Percentiles rank a stretch among this genome's conserved stretches.
Evolutionary conservation across 306 rosid genomes (phyloP).

Genomic region (Fagus sylvatica): DNA sequence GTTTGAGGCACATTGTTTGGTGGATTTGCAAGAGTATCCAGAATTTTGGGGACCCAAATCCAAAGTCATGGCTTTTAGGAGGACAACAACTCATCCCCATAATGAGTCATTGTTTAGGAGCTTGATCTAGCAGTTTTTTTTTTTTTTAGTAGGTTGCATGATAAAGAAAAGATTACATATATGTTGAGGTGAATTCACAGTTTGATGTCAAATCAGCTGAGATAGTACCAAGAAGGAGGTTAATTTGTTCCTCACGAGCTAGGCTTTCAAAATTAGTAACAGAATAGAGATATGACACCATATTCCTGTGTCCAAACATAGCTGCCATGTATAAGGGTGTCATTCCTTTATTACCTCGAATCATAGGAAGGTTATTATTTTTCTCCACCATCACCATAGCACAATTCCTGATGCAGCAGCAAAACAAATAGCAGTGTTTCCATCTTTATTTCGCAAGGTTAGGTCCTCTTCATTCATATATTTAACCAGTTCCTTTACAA

Average conservation of each 20-base stretch:
- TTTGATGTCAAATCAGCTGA: not conserved
- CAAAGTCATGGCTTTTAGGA: too few species aligned
- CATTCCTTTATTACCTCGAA: not conserved
- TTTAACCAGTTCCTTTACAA: not conserved
- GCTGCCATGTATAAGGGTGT: constrained; percentile 7
- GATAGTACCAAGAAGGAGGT: not conserved
- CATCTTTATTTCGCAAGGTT: not conserved
- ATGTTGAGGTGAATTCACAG: too few species aligned
- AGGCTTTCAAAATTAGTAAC: not conserved
- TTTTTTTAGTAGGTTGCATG: too few species aligned
- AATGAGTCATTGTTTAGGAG: too few species aligned
- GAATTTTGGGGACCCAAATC: too few species aligned
- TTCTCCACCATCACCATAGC: not conserved
- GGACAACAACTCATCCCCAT: too few species aligned
- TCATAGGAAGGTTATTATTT: not conserved
- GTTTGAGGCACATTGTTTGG: too few species aligned
- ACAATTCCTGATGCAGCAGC: not conserved
- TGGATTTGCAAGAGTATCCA: too few species aligned
- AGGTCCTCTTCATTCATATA: not conserved
- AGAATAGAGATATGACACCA: not conserved
- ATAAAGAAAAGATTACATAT: too few species aligned
- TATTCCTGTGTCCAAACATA: not conserved
- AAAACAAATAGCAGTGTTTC: not conserved
- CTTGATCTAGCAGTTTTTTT: too few species aligned
- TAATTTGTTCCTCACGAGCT: not conserved